Percentiles rank a stretch among this genome's conserved stretches.
Conservation (phyloP, 345 rosid genomes). For the Toxicodendron radicans region DNA sequence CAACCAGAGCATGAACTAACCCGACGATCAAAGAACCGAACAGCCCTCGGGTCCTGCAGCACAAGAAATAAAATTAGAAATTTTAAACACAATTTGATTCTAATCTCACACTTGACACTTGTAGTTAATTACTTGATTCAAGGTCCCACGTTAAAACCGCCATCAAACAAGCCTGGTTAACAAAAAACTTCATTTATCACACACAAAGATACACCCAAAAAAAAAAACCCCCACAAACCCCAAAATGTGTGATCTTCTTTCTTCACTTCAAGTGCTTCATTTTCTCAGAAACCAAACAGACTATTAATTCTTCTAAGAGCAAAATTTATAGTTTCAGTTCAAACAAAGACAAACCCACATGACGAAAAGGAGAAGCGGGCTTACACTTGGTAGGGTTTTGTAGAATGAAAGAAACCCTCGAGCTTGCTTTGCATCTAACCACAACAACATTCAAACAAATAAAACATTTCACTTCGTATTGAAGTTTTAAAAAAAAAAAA, state of each 20-base stretch:
- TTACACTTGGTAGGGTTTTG: conserved; percentile 83
- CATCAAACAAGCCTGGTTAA: not conserved
- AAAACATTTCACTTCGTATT: conserved; percentile 24
- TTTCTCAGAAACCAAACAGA: not conserved
- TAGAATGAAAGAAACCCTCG: conserved; percentile 96
- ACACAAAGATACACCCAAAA: not conserved
- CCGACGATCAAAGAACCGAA: conserved; percentile 91
- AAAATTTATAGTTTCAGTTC: not conserved
- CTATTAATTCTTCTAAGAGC: not conserved
- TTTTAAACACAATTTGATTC: not conserved
- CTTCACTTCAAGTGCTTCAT: not conserved
- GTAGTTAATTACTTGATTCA: not conserved
- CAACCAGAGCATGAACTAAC: conserved; percentile 43
- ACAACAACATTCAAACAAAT: not conserved
- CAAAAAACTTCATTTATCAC: not conserved
- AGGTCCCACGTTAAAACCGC: not conserved
- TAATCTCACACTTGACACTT: not conserved
- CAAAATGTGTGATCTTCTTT: not conserved
- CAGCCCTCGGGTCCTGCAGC: conserved; percentile 78
- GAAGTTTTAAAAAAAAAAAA: conserved; percentile 6
- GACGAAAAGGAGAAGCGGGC: conserved; percentile 18
- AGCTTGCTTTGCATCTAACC: conserved; percentile 86
- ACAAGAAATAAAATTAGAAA: conserved; percentile 2
- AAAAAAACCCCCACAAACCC: not conserved
- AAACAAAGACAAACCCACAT: conserved; percentile 3